Conservation (phyloP, 1,284 basidiomycete species). For the Vanrija pseudolonga region DNA sequence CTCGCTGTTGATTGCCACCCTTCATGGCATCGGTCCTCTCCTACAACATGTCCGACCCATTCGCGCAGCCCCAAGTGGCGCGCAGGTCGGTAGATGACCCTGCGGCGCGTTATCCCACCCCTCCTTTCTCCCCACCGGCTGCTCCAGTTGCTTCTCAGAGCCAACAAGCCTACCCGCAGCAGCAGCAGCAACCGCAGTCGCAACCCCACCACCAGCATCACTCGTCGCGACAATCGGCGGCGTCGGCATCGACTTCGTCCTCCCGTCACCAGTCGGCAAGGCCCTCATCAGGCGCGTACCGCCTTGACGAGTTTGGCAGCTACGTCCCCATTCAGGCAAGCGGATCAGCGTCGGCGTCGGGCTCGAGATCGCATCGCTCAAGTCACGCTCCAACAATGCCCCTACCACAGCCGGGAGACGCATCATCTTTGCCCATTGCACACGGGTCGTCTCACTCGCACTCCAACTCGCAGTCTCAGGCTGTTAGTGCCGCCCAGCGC, state of each 20-base stretch:
- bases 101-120: slow-evolving; percentile 9
- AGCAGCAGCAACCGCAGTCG: too few relatives aligned
- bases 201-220: not conserved
- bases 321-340: slow-evolving; percentile 5
- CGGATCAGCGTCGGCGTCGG: not conserved
- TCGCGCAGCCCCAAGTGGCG: slow-evolving; percentile 11
- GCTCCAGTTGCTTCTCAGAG: not conserved
- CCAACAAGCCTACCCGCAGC: too few relatives aligned
- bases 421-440: slow-evolving; percentile 23
- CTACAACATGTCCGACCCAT: slow-evolving; percentile 19
- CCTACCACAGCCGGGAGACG: slow-evolving; percentile 22
- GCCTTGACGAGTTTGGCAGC: slow-evolving; percentile 16
- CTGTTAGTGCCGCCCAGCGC: slow-evolving; percentile 8
- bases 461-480: slow-evolving; percentile 11
- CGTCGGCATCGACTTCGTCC: slow-evolving; percentile 15
- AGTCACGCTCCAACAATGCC: slow-evolving; percentile 31
- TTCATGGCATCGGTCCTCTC: slow-evolving; percentile 12
- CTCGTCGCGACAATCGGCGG: slow-evolving; percentile 10
- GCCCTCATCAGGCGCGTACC: too few relatives aligned
- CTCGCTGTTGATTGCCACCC: not conserved
- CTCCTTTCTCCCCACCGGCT: slow-evolving; percentile 10
- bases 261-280: slow-evolving; percentile 3
- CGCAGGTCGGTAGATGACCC: slow-evolving; percentile 15
- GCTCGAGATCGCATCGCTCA: slow-evolving; percentile 8
- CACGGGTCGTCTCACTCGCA: slow-evolving; percentile 30